phyloP scores from a whole-genome alignment of 805 yeast genomes.

The Starmerella sp. region DNA sequence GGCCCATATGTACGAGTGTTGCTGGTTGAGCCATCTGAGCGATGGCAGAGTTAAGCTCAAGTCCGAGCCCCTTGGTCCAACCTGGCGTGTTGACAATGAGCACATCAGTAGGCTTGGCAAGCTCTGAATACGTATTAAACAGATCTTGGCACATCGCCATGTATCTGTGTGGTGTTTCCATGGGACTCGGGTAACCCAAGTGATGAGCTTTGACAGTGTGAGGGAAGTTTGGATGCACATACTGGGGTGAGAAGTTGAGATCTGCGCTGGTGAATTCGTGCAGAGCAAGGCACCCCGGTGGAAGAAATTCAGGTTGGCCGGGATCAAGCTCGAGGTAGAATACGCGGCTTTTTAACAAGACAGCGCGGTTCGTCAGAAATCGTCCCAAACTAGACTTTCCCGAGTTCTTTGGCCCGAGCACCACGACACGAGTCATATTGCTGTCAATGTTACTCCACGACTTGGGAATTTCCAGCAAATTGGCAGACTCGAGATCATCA shows the following conservation, averaged over 20 bases:
- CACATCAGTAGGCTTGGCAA: background rate
- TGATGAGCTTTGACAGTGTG: conserved; percentile 29
- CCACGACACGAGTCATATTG: conserved; percentile 25
- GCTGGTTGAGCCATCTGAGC: conserved; percentile 38
- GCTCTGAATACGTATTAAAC: conserved; percentile 26
- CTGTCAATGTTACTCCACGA: conserved; percentile 22
- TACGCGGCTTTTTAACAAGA: conserved; percentile 26
- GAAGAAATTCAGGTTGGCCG: conserved; percentile 71
- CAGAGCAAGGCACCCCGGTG: conserved; percentile 60
- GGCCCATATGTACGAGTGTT: conserved; percentile 41
- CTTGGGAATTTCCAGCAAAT: conserved; percentile 4
- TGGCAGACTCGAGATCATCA: background rate
- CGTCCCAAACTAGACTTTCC: conserved; percentile 74
- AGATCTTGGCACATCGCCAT: conserved; percentile 35
- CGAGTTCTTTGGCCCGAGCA: conserved; percentile 59
- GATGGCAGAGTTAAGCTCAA: conserved; percentile 46
- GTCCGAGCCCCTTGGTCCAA: conserved; percentile 83
- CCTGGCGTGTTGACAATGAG: conserved; percentile 75
- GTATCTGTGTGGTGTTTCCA: conserved; percentile 51
- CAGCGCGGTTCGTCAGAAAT: conserved; percentile 25
- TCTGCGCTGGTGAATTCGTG: conserved; percentile 24
- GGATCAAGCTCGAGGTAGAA: conserved; percentile 72
- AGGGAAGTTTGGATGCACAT: conserved; percentile 26
- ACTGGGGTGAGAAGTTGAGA: conserved; percentile 34
- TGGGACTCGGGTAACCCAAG: conserved; percentile 60